Base-by-base conservation (phyloP, 140 eudicot species). In the Cichorium intybus region DNA sequence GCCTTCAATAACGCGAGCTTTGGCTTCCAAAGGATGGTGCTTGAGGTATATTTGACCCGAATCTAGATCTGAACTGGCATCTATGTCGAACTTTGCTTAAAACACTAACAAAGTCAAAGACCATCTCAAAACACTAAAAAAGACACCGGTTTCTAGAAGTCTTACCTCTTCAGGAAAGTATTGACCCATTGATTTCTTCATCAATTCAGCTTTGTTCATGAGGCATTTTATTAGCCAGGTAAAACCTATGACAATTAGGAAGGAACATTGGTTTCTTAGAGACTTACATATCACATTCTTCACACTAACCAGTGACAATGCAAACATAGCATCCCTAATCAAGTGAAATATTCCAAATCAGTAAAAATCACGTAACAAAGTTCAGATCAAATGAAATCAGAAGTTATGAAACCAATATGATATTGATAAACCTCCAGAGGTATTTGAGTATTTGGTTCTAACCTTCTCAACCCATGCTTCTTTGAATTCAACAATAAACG, bases 391-490 rank as follows among this genome's bases (percentile, higher is more conserved):
- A 21, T 31, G 33, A 24, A 31, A 27, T 52, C 26, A 69, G 7
- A n/a, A 52, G 31, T 1, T 5, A 10, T 28, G 10, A 73, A 23
- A 56, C 52, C n/a, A 60, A 60, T 58, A 45, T 15, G 29, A 20
- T 28, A 60, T 60, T 29, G 33, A 21, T 4, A 12, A 47, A n/a
- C 59, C 29, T 34, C 59, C 43, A 43, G 43, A 39, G n/a, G n/a
- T n/a, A n/a, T n/a, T n/a, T n/a, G n/a, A 56, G 47, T 48, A 65
- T n/a, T 24, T 23, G 39, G 48, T 21, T 57, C 78, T 61, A 69
- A 93, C 99, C 97, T 93, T 93, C 77, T 93, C 99, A 31, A 93
- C 99, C 99, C 99, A 93, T 15, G 99, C 99, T 77, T 93, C 99
- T 80, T 93, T 93, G 33, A 80, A 93, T 63, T 93, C 97, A 35